A percentile compares a stretch with the other conserved stretches of the same genome.
Evolutionary conservation across 371 early-diverging fungal species (phyloP).

Genomic region (Mortierella sp.): DNA sequence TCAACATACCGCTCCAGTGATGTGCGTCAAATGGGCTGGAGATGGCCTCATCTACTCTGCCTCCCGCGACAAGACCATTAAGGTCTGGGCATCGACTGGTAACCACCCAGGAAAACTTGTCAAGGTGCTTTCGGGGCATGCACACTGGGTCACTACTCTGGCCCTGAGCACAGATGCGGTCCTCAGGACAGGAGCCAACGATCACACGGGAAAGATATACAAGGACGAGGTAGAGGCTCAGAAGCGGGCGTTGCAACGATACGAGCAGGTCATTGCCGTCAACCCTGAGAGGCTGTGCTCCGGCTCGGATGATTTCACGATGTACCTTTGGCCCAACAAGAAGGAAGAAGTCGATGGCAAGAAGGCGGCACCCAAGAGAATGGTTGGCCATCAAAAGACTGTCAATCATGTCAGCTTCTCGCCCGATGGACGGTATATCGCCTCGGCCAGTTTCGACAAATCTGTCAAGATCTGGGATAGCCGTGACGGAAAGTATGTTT

Average conservation of each 20-base stretch:
- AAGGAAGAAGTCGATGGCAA: slow-evolving; percentile 73
- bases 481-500: slow-evolving; percentile 80
- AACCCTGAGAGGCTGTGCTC: slow-evolving; percentile 89
- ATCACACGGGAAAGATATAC: slow-evolving; percentile 80
- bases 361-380: slow-evolving; percentile 83
- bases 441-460: slow-evolving; percentile 98
- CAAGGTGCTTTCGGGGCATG: slow-evolving; percentile 91
- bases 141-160: slow-evolving; percentile 95
- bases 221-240: slow-evolving; percentile 78
- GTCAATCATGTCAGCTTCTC: slow-evolving; percentile 95
- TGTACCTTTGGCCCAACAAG: slow-evolving; percentile 86
- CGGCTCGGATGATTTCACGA: slow-evolving; percentile 97
- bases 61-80: slow-evolving; percentile 93
- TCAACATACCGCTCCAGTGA: slow-evolving; percentile 92
- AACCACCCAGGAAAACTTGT: slow-evolving; percentile 79
- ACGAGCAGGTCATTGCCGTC: slow-evolving; percentile 75
- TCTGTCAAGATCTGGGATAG: slow-evolving; percentile 98
- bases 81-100: slow-evolving; percentile 86
- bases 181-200: slow-evolving; percentile 90
- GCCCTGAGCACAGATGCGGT: slow-evolving; percentile 92
- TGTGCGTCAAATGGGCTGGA: slow-evolving; percentile 96
- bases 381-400: slow-evolving; percentile 97
- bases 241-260: slow-evolving; percentile 80
- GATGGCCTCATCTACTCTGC: slow-evolving; percentile 93
- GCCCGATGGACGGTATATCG: slow-evolving; percentile 92